A percentile compares a stretch with the other conserved stretches of the same genome.
Evolutionary conservation across 108 stramenopile genomes (phyloP).

Genomic region (Cyclotella atomus): DNA sequence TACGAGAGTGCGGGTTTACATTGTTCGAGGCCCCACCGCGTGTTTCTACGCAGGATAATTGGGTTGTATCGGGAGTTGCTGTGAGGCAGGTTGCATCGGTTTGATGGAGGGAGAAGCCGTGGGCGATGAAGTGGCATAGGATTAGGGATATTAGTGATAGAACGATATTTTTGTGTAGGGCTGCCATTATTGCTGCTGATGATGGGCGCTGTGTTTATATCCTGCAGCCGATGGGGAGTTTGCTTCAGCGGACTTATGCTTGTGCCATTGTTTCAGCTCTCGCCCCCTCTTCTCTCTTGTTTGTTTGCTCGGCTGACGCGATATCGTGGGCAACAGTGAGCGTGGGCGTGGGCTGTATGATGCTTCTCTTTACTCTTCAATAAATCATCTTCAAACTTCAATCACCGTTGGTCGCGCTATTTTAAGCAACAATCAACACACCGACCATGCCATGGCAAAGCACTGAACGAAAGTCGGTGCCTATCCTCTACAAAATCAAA

Average conservation of each 20-base stretch:
- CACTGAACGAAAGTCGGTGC: too few relatives aligned
- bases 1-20: neutral
- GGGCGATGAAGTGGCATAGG: slow-evolving; percentile 9
- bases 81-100: neutral
- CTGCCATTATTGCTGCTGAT: neutral
- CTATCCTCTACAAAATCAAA: neutral
- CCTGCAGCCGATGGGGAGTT: neutral
- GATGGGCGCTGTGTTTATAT: neutral
- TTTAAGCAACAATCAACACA: too few relatives aligned
- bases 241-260: neutral
- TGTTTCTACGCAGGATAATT: neutral
- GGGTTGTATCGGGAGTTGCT: neutral
- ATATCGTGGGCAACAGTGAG: too few relatives aligned
- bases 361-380: too few relatives aligned
- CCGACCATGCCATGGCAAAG: too few relatives aligned
- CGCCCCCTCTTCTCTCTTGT: too few relatives aligned
- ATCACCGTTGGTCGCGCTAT: too few relatives aligned
- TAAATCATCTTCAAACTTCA: too few relatives aligned
- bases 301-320: too few relatives aligned
- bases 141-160: slow-evolving; percentile 8
- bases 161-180: neutral
- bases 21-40: neutral
- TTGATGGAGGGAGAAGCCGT: slow-evolving; percentile 17
- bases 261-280: neutral
- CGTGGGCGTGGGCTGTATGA: too few relatives aligned